Evolutionary conservation across 192 early-diverging fungal species (phyloP).

Genomic region (Backusella tarrabulga): DNA sequence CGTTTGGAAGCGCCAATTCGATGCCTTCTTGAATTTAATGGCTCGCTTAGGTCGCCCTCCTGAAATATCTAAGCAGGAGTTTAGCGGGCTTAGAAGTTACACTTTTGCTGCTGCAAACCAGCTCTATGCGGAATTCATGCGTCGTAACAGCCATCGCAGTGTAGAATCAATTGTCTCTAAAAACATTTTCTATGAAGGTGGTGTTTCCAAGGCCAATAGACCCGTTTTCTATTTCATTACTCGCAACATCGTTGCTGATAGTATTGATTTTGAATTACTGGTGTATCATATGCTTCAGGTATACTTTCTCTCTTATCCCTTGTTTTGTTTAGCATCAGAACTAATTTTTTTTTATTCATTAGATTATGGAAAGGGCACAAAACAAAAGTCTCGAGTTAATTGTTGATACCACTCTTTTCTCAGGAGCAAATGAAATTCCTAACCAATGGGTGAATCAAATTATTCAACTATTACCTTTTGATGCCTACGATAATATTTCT

Average conservation of each 20-base stretch:
- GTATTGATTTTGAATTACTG: conserved; percentile 82
- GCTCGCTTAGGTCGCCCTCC: conserved; percentile 87
- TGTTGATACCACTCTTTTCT: conserved; percentile 82
- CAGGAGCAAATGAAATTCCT: conserved; percentile 76
- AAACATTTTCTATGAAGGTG: conserved; percentile 81
- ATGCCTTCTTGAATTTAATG: conserved; percentile 80
- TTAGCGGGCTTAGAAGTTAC: conserved; percentile 44
- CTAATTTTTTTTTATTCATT: background rate
- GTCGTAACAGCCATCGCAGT: conserved; percentile 61
- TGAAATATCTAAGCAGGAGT: conserved; percentile 57
- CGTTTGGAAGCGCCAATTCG: conserved; percentile 66
- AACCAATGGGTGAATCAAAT: conserved; percentile 74
- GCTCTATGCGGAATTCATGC: conserved; percentile 67
- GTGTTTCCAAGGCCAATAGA: conserved; percentile 65
- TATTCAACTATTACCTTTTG: conserved; percentile 67
- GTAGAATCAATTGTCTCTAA: conserved; percentile 68
- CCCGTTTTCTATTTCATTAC: conserved; percentile 87
- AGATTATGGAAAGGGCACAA: conserved; percentile 64
- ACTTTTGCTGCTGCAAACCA: conserved; percentile 50
- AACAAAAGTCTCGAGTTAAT: conserved; percentile 77
- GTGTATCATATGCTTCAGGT: conserved; percentile 74
- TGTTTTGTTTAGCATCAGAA: background rate
- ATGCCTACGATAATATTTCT: conserved; percentile 61
- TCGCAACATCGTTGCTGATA: conserved; percentile 69
- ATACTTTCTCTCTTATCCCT: conserved; percentile 24